phyloP scores from a whole-genome alignment of 2,329 filamentous ascomycete genomes.

The Harringtonia aguacate region DNA sequence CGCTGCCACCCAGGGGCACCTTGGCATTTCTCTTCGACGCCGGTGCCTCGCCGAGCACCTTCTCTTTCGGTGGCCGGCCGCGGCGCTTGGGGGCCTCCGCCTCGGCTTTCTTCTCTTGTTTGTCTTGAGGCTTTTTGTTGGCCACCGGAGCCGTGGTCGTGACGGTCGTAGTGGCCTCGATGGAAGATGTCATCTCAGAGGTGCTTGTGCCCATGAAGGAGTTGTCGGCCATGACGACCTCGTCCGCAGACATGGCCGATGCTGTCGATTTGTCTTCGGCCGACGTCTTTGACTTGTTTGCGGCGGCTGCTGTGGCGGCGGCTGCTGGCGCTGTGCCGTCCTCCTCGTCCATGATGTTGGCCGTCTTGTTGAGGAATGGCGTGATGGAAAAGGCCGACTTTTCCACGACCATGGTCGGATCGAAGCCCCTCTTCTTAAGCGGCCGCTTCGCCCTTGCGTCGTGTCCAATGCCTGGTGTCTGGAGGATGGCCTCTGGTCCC shows the following conservation, averaged over 20 bases:
- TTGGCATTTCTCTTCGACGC: constrained; percentile 32
- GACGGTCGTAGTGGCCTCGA: not conserved
- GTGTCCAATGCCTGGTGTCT: constrained; percentile 26
- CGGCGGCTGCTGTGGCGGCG: not conserved
- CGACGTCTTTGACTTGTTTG: constrained; percentile 1
- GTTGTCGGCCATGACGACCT: constrained; percentile 9
- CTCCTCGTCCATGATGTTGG: constrained; percentile 35
- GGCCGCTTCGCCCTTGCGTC: constrained; percentile 21
- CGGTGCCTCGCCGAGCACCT: constrained; percentile 32
- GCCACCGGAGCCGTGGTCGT: not conserved
- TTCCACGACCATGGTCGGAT: constrained; percentile 58
- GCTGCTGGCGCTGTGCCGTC: not conserved
- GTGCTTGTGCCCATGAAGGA: constrained; percentile 8
- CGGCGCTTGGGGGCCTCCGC: constrained; percentile 25
- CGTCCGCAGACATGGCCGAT: constrained; percentile 5
- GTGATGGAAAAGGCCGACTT: constrained; percentile 93
- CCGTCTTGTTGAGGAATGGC: constrained; percentile 68
- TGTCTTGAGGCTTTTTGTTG: not conserved
- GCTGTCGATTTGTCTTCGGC: not conserved
- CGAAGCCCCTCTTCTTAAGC: constrained; percentile 45
- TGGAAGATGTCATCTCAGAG: not conserved
- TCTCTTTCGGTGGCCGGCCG: constrained; percentile 31
- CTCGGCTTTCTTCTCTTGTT: constrained; percentile 3
- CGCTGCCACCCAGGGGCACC: constrained; percentile 9
- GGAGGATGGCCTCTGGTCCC: constrained; percentile 37